Evolutionary conservation across 257 asterid genomes (phyloP), one percentile per base, ranked within the genome.

Genomic region (Leonotis leonurus): DNA sequence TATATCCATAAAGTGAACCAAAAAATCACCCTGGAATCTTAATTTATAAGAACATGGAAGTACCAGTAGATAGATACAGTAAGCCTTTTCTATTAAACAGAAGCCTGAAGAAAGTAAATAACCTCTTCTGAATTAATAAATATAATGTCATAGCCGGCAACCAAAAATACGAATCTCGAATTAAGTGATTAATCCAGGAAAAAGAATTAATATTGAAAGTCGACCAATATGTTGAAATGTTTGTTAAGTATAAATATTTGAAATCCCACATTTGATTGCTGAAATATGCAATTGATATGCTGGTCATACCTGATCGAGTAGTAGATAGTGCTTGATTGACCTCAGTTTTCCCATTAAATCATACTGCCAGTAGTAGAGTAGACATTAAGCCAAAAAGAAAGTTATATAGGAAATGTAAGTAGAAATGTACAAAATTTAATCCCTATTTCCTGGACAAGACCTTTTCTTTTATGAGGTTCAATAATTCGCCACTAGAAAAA

Each of bases 1-100:
- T 67, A 90, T 89, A 77, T 92, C 99, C 97, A 87, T 83, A 72
- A 93, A 93, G 79, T 93, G 97, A 76, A 93, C 97, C 80, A 93
- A 67, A 77, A 89, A 93, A 81, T 89, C 99, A 65, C 99, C 99
- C 99, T 93, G 81, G 73, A 83, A 73, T 52, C 65, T 49, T 77
- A 65, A 60, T 70, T 41, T 22, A 48, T 17, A 56, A 3, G 41
- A 60, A 55, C 41, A 68, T 13, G 41, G 65, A 55, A 58, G 64
- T 21, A 44, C 56, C 37, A 16, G 65, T 62, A 56, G 52, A n/a
- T 24, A 56, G 54, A 56, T 36, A 57, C 1, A 50, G 49, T 20
- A 32, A 46, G 32, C 56, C 73, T 69, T 50, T 30, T 59, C 58
- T 27, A 30, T 43, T 50, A 45, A 65, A 56, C 20, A 13, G 55